These are phyloP conservation scores for Endocarpon pusillum DNA, from an alignment of 495 filamentous ascomycete species.

Conservation along the genomic window DNA sequence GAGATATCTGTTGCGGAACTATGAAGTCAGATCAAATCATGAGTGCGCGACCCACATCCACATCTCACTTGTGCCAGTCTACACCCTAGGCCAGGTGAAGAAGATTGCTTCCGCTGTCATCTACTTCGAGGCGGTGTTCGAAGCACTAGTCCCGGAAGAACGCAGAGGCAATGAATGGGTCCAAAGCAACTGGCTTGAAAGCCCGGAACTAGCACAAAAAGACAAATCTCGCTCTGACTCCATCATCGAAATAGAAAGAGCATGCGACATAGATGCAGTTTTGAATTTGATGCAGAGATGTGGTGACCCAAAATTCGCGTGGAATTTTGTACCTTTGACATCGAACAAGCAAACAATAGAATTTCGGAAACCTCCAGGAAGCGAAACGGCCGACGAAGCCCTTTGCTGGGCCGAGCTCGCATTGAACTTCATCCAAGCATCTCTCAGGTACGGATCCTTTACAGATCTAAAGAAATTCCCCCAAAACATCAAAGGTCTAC, in stretches of 20 bases:
- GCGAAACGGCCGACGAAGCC: neutral
- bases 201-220: slow-evolving; percentile 1
- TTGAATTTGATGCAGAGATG: slow-evolving; percentile 33
- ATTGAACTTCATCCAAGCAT: slow-evolving; percentile 10
- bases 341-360: slow-evolving; percentile 28
- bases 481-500: no score
- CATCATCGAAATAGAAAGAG: slow-evolving; percentile 2
- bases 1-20: no score
- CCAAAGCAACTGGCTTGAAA: slow-evolving; percentile 5
- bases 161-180: slow-evolving; percentile 12
- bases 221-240: slow-evolving; percentile 2
- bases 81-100: no score
- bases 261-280: slow-evolving; percentile 1
- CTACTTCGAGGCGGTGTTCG: no score
- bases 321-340: slow-evolving; percentile 41
- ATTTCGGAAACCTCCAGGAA: neutral
- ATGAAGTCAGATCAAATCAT: no score
- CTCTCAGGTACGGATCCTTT: no score
- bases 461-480: no score
- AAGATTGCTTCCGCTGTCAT: no score
- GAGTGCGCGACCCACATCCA: no score
- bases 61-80: no score
- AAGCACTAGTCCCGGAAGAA: no score
- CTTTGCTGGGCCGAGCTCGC: slow-evolving; percentile 2
- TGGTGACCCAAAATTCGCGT: slow-evolving; percentile 48